phyloP scores from a whole-genome alignment of 345 rosid species.

The Aquilaria yunnanensis region DNA sequence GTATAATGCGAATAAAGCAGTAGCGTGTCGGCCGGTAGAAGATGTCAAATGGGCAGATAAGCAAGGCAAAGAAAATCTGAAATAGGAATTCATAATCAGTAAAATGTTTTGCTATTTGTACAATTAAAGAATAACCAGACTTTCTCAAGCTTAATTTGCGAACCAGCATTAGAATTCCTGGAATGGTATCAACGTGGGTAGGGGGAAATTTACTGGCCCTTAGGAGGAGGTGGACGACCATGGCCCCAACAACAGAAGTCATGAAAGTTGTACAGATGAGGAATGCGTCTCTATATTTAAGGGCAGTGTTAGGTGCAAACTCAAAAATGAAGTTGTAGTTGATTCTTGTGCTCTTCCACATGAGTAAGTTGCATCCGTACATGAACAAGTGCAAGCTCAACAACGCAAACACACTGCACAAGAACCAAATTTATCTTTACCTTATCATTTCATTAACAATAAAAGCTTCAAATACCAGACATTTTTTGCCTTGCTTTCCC shows the following conservation, averaged over 20 bases:
- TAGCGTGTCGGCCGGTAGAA: conserved; percentile 78
- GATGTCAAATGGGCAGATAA: conserved; percentile 72
- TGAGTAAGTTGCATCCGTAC: conserved; percentile 87
- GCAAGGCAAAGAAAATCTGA: conserved; percentile 54
- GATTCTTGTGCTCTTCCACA: conserved; percentile 82
- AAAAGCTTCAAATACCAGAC: too few species aligned
- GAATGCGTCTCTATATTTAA: conserved; percentile 84
- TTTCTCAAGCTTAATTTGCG: conserved; percentile 1
- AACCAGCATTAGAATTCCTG: conserved; percentile 78
- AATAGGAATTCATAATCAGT: conserved; percentile 6
- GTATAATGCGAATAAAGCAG: conserved; percentile 68
- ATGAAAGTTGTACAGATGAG: conserved; percentile 84
- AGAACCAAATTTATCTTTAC: neutral
- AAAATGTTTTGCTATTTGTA: neutral
- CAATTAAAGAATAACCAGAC: neutral
- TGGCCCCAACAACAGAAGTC: conserved; percentile 76
- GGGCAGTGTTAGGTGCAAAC: conserved; percentile 63
- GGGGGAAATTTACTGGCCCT: conserved; percentile 51
- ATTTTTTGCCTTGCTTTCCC: too few species aligned
- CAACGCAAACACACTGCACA: conserved; percentile 75
- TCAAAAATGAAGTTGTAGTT: conserved; percentile 87
- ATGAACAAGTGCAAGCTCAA: conserved; percentile 87
- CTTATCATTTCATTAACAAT: too few species aligned
- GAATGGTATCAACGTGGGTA: conserved; percentile 65
- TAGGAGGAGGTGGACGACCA: conserved; percentile 81